Percentiles rank a stretch among this genome's conserved stretches.
These are phyloP conservation scores for Flaveria brownii DNA, from an alignment of 129 eudicot genomes.

Conservation along the genomic window DNA sequence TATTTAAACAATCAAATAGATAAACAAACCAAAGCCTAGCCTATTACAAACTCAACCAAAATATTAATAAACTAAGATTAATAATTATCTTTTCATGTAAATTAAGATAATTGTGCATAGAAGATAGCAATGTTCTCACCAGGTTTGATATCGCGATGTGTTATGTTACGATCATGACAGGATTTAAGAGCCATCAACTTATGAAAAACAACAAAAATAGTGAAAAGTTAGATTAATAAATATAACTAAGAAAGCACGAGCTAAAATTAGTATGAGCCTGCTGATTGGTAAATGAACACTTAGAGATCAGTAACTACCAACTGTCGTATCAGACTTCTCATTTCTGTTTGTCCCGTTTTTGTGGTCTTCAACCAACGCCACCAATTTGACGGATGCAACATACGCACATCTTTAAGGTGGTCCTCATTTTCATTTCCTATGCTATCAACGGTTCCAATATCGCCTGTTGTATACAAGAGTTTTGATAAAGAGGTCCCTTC, in stretches of 20 bases:
- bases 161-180: constrained; percentile 86
- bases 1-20: no score
- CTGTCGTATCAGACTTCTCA: constrained; percentile 72
- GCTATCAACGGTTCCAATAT: constrained; percentile 41
- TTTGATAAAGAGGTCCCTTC: constrained; percentile 93
- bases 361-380: constrained; percentile 97
- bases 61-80: no score
- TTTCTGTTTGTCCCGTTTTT: constrained; percentile 79
- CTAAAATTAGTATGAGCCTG: neutral
- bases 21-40: no score
- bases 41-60: no score
- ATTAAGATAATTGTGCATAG: neutral
- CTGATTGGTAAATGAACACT: neutral
- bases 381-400: constrained; percentile 86
- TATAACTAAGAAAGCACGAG: neutral
- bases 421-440: neutral
- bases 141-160: constrained; percentile 98
- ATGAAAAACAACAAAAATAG: constrained; percentile 18
- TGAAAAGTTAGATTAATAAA: constrained; percentile 13
- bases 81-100: no score
- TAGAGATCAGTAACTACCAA: constrained; percentile 48
- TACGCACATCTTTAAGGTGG: constrained; percentile 45
- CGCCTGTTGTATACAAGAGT: constrained; percentile 80
- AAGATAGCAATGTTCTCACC: constrained; percentile 51
- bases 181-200: constrained; percentile 89